Percentiles rank a stretch among this genome's conserved stretches.
These are phyloP conservation scores for Trametes polyzona DNA, from an alignment of 1,284 basidiomycete species.

Conservation along the genomic window DNA sequence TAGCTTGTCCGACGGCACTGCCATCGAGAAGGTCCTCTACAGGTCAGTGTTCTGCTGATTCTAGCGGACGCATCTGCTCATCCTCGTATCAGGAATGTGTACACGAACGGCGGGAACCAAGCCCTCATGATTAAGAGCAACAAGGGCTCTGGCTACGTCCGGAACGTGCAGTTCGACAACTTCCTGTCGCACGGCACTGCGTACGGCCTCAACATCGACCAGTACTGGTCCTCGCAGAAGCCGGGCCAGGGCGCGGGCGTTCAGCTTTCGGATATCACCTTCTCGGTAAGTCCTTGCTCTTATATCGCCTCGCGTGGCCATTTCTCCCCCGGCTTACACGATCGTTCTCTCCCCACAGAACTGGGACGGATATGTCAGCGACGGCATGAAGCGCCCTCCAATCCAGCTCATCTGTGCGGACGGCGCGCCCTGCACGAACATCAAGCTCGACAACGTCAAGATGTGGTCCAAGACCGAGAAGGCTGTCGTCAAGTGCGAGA, in stretches of 20 bases:
- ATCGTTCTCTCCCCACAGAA: constrained; percentile 24
- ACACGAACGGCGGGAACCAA: constrained; percentile 42
- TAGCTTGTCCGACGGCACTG: constrained; percentile 36
- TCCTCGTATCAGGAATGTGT: constrained; percentile 31
- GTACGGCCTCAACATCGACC: constrained; percentile 39
- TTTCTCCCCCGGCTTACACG: not conserved
- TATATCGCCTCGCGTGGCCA: not conserved
- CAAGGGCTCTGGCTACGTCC: constrained; percentile 38
- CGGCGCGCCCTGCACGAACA: constrained; percentile 38
- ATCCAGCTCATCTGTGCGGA: constrained; percentile 39
- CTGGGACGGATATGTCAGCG: constrained; percentile 39
- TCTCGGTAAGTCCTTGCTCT: constrained; percentile 25
- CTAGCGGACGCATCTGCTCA: not conserved
- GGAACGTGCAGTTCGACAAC: constrained; percentile 38
- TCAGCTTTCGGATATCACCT: constrained; percentile 34
- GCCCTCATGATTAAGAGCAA: constrained; percentile 44
- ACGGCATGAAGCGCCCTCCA: constrained; percentile 36
- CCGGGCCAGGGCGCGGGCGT: constrained; percentile 34
- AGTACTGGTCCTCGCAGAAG: constrained; percentile 36
- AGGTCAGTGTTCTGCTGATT: constrained; percentile 6
- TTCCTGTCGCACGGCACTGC: constrained; percentile 39
- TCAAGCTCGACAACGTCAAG: constrained; percentile 36
- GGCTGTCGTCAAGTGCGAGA: constrained; percentile 37
- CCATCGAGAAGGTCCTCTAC: constrained; percentile 40
- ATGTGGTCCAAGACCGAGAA: constrained; percentile 36